Evolutionary conservation across 352 stramenopile species (phyloP), one percentile per base, ranked within the genome.

Genomic region (Globisporangium mamillatum): DNA sequence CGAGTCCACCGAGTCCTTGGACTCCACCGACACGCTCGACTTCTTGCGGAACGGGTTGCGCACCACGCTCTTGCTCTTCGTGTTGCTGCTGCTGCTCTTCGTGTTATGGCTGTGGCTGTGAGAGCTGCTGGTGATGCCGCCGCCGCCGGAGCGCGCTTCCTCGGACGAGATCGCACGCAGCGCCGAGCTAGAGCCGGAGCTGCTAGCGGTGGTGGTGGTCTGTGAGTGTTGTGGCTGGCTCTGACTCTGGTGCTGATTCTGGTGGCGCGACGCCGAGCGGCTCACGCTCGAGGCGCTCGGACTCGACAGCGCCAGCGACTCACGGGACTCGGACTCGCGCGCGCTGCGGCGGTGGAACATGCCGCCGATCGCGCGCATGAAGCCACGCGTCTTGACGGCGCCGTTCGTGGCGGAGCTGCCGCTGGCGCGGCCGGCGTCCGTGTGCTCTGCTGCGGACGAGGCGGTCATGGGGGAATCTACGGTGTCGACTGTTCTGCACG

Each of bases 321-420:
- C 38, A 50, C 65, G 65, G 20, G 58, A 60, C 48, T 66, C 66
- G 22, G 63, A 66, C 36, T 74, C 72, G 44, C 46, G 55, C 7
- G 24, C 38, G 34, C 66, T 80, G 63, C 62, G 61, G 52, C 77
- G 80, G 59, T 80, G 75, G 64, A 88, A 85, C 22, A 89, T 56
- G 25, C 75, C 71, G 55, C 80, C 80, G 61, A 89, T 74, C 16
- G 77, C 78, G 24, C 76, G 77, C 55, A 89, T 79, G 22, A 89
- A 71, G 56, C 73, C 73, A 57, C 75, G 71, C 50, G 75, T 75
- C 64, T 82, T 86, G 68, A 70, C 25, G 25, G 65, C 54, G 60
- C 62, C 64, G 20, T 32, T 24, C 29, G 48, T 46, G 64, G 18
- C 50, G 56, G 8, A 64, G 54, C 25, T 54, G 52, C 44, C 18